Base-by-base conservation (phyloP, 176 grass and related monocot genomes). In the Musa schizocarpa region DNA sequence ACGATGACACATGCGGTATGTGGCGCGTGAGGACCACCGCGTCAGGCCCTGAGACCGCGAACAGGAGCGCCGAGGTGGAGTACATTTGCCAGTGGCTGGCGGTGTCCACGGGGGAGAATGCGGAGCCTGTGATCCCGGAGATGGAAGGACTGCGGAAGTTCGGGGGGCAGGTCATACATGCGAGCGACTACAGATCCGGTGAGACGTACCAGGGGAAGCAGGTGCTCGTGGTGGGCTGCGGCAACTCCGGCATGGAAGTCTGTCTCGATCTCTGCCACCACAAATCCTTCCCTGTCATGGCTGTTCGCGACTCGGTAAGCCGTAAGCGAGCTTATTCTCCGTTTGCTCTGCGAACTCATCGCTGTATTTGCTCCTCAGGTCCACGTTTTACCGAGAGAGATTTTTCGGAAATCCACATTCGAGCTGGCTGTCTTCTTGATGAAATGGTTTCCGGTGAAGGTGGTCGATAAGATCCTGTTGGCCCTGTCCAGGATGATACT, bases 161-260 rank as follows among this genome's bases (percentile, higher is more conserved):
- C 55, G 64, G 24, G 2, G 83, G 85, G 54, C 68, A 83, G 54
- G 82, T 92, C 3, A 65, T 69, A 9, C 93, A 96, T 53, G 89
- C 87, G 14, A 53, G 73, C 6, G 71, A 86, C 1, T 96, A 96
- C 83, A 90, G 88, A 75, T 90, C 87, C 3, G 93, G 89, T 13
- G 76, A 84, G 34, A 22, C 20, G 0, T 92, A 88, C 85, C 54
- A 70, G 3, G 93, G 93, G 1, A 88, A 90, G 81, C 53, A 79
- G 24, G 93, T 96, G 3, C 83, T 96, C 13, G 89, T 96, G 0
- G 87, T 96, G 1, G 93, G 93, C 16, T 92, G 93, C 27, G 93
- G 93, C 0, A 96, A 96, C 87, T 96, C 93, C n/a, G 93, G 93
- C 0, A 96, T 96, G 89, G 93, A 96, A 76, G 81, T 96, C 9